Evolutionary conservation across 768 basidiomycete species (phyloP).

Genomic region (Porpolomopsis calyptriformis): DNA sequence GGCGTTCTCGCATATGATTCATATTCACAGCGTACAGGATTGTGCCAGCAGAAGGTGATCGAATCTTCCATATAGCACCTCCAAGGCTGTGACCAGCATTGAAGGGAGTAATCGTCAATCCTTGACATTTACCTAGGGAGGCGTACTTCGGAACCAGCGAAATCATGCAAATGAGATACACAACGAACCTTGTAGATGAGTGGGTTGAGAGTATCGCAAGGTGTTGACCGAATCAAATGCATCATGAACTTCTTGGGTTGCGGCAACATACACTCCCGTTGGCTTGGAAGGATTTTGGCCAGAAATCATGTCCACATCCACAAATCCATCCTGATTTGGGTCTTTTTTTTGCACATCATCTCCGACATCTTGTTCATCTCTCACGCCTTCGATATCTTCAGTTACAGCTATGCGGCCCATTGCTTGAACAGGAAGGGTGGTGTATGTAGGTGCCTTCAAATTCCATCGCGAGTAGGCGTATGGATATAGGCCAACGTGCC

Average conservation of each 20-base stretch:
- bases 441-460: slow-evolving; percentile 83
- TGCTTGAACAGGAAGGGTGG: slow-evolving; percentile 89
- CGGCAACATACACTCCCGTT: slow-evolving; percentile 60
- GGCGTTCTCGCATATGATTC: slow-evolving; percentile 94
- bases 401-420: slow-evolving; percentile 88
- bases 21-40: slow-evolving; percentile 90
- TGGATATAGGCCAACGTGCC: slow-evolving; percentile 85
- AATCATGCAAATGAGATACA: slow-evolving; percentile 7
- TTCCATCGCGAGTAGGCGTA: slow-evolving; percentile 85
- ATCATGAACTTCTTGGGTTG: slow-evolving; percentile 76
- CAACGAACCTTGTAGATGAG: slow-evolving; percentile 78
- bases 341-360: slow-evolving; percentile 25
- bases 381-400: slow-evolving; percentile 76
- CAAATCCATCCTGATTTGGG: slow-evolving; percentile 17
- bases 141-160: neutral
- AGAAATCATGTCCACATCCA: slow-evolving; percentile 17
- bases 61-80: slow-evolving; percentile 96
- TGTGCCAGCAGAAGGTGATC: slow-evolving; percentile 94
- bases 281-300: slow-evolving; percentile 17
- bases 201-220: slow-evolving; percentile 89
- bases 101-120: slow-evolving; percentile 89
- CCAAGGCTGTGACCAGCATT: slow-evolving; percentile 92
- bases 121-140: slow-evolving; percentile 78
- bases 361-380: slow-evolving; percentile 64
- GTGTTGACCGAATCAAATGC: slow-evolving; percentile 90